Evolutionary conservation across 495 filamentous ascomycete species (phyloP).

Genomic region (Pseudomonodictys pantanalensis): DNA sequence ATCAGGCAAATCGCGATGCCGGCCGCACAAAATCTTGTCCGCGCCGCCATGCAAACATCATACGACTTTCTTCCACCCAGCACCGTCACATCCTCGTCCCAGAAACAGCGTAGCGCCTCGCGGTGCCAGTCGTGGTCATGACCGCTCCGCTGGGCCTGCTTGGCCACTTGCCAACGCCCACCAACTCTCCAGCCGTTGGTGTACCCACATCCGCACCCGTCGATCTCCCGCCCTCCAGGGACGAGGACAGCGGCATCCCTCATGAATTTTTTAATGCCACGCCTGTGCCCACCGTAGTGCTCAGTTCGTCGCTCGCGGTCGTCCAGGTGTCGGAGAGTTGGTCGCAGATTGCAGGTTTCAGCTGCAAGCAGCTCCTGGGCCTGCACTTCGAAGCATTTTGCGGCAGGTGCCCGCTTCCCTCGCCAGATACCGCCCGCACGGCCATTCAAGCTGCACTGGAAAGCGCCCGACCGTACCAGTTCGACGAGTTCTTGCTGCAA

Average conservation of each 20-base stretch:
- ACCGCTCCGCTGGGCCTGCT: neutral
- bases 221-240: neutral
- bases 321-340: constrained; percentile 26
- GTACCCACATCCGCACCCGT: neutral
- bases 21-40: neutral
- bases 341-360: constrained; percentile 5
- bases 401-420: constrained; percentile 8
- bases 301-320: constrained; percentile 4
- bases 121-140: neutral
- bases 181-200: neutral
- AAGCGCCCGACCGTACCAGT: constrained; percentile 2
- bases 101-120: too few species aligned
- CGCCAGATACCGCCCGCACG: constrained; percentile 7
- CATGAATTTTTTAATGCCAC: constrained; percentile 14
- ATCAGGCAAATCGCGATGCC: neutral
- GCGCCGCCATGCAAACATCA: constrained; percentile 2
- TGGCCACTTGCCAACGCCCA: neutral
- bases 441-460: constrained; percentile 11
- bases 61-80: neutral
- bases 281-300: constrained; percentile 17
- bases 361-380: constrained; percentile 12
- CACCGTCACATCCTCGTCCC: neutral
- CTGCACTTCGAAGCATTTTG: constrained; percentile 14
- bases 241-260: neutral
- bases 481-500: constrained; percentile 1